Evolutionary conservation across 441 rosid species (phyloP).

Genomic region (Gossypium gossypioides): DNA sequence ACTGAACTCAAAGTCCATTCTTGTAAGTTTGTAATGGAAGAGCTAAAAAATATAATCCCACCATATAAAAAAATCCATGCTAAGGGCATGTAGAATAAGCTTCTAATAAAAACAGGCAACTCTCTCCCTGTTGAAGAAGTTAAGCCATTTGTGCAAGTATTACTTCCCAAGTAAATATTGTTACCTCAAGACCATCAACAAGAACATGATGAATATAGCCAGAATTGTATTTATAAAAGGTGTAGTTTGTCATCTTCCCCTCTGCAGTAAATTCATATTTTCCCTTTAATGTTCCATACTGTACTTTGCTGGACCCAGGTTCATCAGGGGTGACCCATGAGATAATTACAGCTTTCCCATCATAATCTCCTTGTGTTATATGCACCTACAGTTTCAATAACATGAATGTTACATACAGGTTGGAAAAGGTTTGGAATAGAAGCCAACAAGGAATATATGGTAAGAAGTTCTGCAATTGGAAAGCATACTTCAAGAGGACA

Average conservation of each 20-base stretch:
- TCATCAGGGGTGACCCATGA: constrained; percentile 87
- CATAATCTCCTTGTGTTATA: constrained; percentile 91
- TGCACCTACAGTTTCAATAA: constrained; percentile 47
- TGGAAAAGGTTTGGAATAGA: not conserved
- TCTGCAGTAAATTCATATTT: constrained; percentile 48
- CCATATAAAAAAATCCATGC: not conserved
- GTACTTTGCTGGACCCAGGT: constrained; percentile 55
- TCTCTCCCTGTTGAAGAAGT: constrained; percentile 6
- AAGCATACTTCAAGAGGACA: not conserved
- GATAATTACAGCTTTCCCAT: constrained; percentile 75
- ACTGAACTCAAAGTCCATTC: not conserved
- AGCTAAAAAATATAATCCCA: not conserved
- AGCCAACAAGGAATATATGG: not conserved
- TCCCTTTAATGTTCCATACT: constrained; percentile 39
- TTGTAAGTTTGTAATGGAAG: constrained; percentile 4
- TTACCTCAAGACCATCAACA: constrained; percentile 75
- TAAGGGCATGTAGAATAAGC: not conserved
- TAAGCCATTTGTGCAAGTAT: not conserved
- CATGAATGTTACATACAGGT: constrained; percentile 7
- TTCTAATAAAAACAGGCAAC: not conserved
- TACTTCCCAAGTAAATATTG: constrained; percentile 4
- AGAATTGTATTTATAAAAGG: constrained; percentile 69
- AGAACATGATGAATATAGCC: constrained; percentile 83
- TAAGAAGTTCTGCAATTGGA: not conserved
- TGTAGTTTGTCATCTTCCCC: constrained; percentile 57